A percentile compares a stretch with the other conserved stretches of the same genome.
Conservation (phyloP, 1,284 basidiomycete species). For the Ustilago hordei region DNA sequence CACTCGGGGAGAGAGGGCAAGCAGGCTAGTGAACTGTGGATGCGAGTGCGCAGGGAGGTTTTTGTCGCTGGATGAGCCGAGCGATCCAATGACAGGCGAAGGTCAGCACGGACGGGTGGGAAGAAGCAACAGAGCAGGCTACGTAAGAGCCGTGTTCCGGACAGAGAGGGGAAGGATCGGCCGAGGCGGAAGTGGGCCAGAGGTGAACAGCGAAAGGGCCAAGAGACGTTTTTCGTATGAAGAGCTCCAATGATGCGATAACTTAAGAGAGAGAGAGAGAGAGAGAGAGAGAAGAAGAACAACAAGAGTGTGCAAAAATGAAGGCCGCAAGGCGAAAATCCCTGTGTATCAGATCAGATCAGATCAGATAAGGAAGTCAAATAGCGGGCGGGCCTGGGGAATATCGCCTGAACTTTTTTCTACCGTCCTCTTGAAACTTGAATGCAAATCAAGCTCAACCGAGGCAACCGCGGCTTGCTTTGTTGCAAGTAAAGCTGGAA, state of each 20-base stretch:
- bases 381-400: background rate
- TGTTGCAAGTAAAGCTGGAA: background rate
- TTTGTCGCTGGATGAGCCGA: background rate
- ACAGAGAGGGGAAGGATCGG: background rate
- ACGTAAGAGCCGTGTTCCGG: background rate
- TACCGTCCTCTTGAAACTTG: background rate
- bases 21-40: constrained; percentile 4
- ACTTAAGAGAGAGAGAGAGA: background rate
- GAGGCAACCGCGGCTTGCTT: background rate
- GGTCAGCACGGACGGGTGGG: background rate
- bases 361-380: constrained; percentile 19
- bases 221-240: background rate
- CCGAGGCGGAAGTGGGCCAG: background rate
- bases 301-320: constrained; percentile 1
- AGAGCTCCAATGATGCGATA: background rate
- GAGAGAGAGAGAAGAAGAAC: background rate
- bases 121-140: background rate
- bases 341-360: constrained; percentile 36
- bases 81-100: background rate
- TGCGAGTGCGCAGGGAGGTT: constrained; percentile 1
- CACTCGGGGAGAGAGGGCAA: constrained; percentile 18
- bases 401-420: background rate
- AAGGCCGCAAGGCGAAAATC: background rate
- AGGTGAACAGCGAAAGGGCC: background rate
- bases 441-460: background rate